Evolutionary conservation across 140 eudicot genomes (phyloP), one percentile per base, ranked within the genome.

Genomic region (Cichorium intybus): DNA sequence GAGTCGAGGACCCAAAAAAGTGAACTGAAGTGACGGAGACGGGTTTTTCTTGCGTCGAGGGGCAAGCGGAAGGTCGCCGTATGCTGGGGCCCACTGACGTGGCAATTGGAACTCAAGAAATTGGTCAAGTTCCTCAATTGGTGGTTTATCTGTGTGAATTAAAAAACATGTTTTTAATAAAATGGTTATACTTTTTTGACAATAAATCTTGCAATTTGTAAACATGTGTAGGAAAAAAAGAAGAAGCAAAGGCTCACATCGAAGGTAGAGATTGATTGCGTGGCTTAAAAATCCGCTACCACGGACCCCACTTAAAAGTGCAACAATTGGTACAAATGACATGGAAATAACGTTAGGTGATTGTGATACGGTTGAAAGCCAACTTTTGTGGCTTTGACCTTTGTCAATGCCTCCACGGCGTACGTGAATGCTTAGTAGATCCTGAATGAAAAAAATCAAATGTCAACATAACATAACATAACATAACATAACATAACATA

Each of bases 71-170:
- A 94, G 95, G 70, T 94, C 97, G 47, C 90, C 81, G 53, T 83
- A 94, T 14, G 86, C 88, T 0, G 99, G 99, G 24, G 99, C 95
- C 99, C 99, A 94, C 51, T 94, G 99, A 24, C 99, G 88, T 29
- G 99, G 99, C 61, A 94, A 69, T 33, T 94, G 99, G 72, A 89
- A 94, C 79, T 89, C 99, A 7, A 94, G 82, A 71, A 94, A 94
- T 68, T 89, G 95, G 10, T 82, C 71, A 34, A 94, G 95, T 71
- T 94, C 99, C 93, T 89, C 97, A 41, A 81, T 76, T 3, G 95
- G 97, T 46, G 99, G 99, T 57, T 93, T 93, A 74, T 93, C 99
- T 93, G 85, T 80, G 41, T 49, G 62, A 53, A 12, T 60, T 24
- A 39, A 26, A 15, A 49, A 24, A 53, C 47, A 18, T 7, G 20